Percentiles rank a stretch among this genome's conserved stretches.
Evolutionary conservation across 805 yeast species (phyloP).

Genomic region (Metschnikowia rubicola): DNA sequence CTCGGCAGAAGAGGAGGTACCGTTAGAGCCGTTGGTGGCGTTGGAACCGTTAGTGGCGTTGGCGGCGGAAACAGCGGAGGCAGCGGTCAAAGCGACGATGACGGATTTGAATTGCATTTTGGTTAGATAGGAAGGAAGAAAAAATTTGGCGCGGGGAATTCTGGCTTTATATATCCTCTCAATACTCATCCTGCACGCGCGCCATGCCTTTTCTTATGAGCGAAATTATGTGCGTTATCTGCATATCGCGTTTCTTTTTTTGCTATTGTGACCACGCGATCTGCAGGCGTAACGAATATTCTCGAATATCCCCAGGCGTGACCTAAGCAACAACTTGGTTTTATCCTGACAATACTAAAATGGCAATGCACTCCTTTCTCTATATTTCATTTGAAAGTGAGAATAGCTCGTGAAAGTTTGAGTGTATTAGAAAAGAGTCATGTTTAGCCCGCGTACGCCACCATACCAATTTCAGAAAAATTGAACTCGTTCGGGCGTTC

Average conservation of each 20-base stretch:
- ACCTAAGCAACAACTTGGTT: neutral
- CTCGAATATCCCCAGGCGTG: slow-evolving; percentile 2
- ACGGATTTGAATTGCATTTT: slow-evolving; percentile 40
- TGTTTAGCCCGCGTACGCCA: neutral
- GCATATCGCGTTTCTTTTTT: slow-evolving; percentile 5
- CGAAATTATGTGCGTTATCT: slow-evolving; percentile 5
- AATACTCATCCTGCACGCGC: slow-evolving; percentile 7
- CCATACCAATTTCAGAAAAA: slow-evolving; percentile 1
- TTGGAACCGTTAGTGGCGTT: slow-evolving; percentile 16
- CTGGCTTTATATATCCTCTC: slow-evolving; percentile 10
- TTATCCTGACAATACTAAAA: no score
- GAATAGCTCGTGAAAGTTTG: no score
- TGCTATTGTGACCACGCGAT: neutral
- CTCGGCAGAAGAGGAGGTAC: slow-evolving; percentile 21
- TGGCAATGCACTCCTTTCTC: no score
- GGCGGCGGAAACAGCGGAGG: slow-evolving; percentile 37
- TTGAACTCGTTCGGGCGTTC: neutral
- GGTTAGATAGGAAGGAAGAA: neutral
- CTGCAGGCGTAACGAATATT: slow-evolving; percentile 1
- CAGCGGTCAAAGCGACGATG: slow-evolving; percentile 37
- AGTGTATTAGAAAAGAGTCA: neutral
- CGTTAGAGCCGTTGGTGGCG: slow-evolving; percentile 21
- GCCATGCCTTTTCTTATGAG: slow-evolving; percentile 1
- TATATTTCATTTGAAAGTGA: no score
- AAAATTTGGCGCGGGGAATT: neutral